Conservation (phyloP, 2,329 filamentous ascomycete species). For the Atkinsonella texensis region DNA sequence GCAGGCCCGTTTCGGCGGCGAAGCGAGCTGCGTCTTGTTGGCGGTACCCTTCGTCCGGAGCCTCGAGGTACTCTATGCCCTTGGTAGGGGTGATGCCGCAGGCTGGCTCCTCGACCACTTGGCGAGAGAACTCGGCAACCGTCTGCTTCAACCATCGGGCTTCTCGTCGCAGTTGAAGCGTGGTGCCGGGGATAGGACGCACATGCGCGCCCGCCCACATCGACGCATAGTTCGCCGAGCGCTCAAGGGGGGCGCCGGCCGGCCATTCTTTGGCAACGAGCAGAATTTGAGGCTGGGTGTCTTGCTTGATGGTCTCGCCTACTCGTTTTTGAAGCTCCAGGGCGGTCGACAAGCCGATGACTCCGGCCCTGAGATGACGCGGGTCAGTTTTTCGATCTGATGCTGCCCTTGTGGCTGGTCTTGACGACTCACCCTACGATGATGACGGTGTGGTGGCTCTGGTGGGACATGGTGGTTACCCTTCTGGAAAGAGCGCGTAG, state of each 20-base stretch:
- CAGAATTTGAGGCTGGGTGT: constrained; percentile 9
- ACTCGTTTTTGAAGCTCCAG: constrained; percentile 27
- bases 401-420: background rate
- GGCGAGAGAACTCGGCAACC: constrained; percentile 13
- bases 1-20: constrained; percentile 16
- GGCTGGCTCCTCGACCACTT: constrained; percentile 14
- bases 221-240: constrained; percentile 36
- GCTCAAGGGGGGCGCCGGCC: constrained; percentile 16
- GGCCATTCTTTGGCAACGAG: constrained; percentile 24
- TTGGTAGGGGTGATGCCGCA: constrained; percentile 36
- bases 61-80: constrained; percentile 41
- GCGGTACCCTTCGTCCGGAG: constrained; percentile 26
- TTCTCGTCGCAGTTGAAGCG: constrained; percentile 20
- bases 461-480: background rate
- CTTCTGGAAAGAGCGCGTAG: too few relatives aligned
- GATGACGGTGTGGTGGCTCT: constrained; percentile 1
- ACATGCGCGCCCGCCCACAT: constrained; percentile 47
- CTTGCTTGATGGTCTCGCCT: background rate
- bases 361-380: constrained; percentile 31
- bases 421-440: constrained; percentile 6
- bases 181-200: constrained; percentile 32
- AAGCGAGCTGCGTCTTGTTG: constrained; percentile 17
- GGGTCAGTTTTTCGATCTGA: background rate
- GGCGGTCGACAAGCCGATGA: constrained; percentile 39
- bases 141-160: constrained; percentile 20